Evolutionary conservation across 129 eudicot genomes (phyloP), one percentile per base, ranked within the genome.

Genomic region (Sambucus nigra): DNA sequence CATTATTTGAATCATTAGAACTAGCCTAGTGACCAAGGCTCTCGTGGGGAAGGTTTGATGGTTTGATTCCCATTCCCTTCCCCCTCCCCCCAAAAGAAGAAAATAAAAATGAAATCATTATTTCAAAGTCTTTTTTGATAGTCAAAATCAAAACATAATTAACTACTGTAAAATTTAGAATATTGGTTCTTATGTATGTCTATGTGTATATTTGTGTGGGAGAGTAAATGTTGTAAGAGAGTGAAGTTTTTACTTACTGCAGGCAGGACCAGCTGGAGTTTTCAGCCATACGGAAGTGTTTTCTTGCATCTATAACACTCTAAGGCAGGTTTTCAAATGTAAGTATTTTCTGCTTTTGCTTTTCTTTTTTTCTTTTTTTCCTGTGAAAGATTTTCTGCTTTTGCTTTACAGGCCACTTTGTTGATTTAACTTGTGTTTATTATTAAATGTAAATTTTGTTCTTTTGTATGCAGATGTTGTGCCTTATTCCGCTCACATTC

Each of bases 191-290:
- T 26, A 18, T 10, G 16, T 5, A 1, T 25, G 9, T 10, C 13
- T 1, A 16, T 46, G 20, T 55, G n/a, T 47, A 4, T 25, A 21
- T 19, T 4, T 33, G 15, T 14, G 11, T 31, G 25, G 7, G 27
- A 13, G 32, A 0, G 13, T 1, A 20, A 24, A 21, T 22, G 25
- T 7, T 2, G 5, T 15, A 5, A 3, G 22, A 5, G 29, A 39
- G 9, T 6, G 25, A 12, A 12, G 18, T 7, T 5, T 22, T 24
- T 40, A n/a, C n/a, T n/a, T 29, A 59, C 23, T 62, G 61, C 78
- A 88, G 97, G 97, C 95, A 53, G 97, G 97, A 65, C 93, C 97
- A 38, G 97, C 97, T 20, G 97, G 97, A 18, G 72, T 88, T 54
- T 84, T 84, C 71, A 84, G 82, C 54, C 94, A 88, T 25, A 76